phyloP scores from a whole-genome alignment of 2,329 filamentous ascomycete genomes.

The Fusarium abutilonis region DNA sequence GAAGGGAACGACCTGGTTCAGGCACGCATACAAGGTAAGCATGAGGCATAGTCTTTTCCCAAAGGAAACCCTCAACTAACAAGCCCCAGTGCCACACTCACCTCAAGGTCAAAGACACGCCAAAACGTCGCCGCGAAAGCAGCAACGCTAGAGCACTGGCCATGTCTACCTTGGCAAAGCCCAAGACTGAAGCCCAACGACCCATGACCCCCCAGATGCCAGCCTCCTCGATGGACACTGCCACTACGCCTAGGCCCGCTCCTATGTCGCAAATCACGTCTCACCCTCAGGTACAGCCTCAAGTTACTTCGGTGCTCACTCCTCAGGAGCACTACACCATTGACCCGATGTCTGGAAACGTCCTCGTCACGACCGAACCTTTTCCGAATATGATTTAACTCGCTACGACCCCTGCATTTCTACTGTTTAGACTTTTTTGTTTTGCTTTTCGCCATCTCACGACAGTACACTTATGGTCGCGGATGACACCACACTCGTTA shows the following conservation, averaged over 20 bases:
- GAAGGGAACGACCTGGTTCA: conserved; percentile 92
- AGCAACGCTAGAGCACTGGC: conserved; percentile 59
- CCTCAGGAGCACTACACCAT: conserved; percentile 35
- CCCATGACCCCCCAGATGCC: conserved; percentile 47
- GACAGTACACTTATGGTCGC: conserved; percentile 40
- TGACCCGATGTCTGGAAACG: conserved; percentile 39
- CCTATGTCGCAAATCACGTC: conserved; percentile 45
- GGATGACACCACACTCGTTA: conserved; percentile 43
- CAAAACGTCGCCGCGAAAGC: conserved; percentile 73
- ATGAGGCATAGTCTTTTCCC: conserved; percentile 43
- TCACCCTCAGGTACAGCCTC: conserved; percentile 43
- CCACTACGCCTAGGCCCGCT: conserved; percentile 43
- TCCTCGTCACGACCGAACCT: conserved; percentile 41
- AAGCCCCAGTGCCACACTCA: conserved; percentile 72
- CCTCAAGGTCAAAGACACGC: conserved; percentile 75
- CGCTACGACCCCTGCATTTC: conserved; percentile 29
- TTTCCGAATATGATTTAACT: conserved; percentile 47
- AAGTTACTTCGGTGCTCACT: conserved; percentile 36
- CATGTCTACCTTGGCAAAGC: conserved; percentile 57
- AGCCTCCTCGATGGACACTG: conserved; percentile 36
- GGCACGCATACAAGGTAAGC: conserved; percentile 85
- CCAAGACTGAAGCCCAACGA: conserved; percentile 57
- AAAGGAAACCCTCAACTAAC: conserved; percentile 28
- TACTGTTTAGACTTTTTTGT: conserved; percentile 29
- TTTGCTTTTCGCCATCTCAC: conserved; percentile 36